Conservation (phyloP, 495 filamentous ascomycete genomes). For the Trichoderma erinaceum region DNA sequence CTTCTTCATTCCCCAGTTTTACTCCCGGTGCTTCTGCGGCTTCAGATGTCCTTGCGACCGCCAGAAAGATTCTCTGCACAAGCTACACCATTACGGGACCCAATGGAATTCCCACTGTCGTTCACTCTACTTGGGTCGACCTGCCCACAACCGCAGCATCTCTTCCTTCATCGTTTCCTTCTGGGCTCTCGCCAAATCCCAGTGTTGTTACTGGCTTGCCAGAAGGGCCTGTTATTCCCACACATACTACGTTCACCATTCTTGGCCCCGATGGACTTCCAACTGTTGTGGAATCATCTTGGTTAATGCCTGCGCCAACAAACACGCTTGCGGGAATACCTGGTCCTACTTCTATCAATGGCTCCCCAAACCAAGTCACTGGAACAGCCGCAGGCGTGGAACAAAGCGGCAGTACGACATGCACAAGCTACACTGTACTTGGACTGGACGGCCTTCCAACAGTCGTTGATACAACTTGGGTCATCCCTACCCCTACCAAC, state of each 20-base stretch:
- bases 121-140: neutral
- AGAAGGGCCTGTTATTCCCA: neutral
- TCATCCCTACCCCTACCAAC: neutral
- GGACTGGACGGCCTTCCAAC: neutral
- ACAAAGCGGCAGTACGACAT: neutral
- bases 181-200: neutral
- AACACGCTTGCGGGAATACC: neutral
- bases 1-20: neutral
- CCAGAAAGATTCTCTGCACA: neutral
- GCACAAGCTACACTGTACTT: neutral
- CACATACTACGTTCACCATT: neutral
- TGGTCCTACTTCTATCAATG: neutral
- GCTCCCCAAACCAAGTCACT: neutral
- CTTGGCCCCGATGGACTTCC: neutral
- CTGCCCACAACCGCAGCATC: neutral
- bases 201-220: neutral
- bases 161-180: neutral
- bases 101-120: neutral
- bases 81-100: neutral
- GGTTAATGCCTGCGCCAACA: neutral
- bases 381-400: neutral
- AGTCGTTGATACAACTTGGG: neutral
- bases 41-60: neutral
- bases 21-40: neutral
- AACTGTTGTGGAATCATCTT: neutral